Conservation (phyloP, 2,329 filamentous ascomycete genomes). For the Bretziella fagacearum region DNA sequence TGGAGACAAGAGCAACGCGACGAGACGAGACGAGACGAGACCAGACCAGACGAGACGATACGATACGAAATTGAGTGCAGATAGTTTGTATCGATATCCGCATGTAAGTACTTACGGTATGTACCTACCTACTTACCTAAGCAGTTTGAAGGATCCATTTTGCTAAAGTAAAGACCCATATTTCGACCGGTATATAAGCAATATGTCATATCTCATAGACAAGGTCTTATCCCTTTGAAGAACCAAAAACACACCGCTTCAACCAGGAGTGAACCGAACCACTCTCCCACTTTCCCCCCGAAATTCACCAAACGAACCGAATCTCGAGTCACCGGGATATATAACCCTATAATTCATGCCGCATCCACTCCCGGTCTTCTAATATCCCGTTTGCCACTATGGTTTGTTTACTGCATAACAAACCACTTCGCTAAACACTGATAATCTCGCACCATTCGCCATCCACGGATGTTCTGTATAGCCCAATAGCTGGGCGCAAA, state of each 20-base stretch:
- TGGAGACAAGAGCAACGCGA: background rate
- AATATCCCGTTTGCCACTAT: background rate
- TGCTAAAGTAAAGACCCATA: no score
- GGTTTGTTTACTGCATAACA: constrained; percentile 4
- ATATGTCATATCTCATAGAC: no score
- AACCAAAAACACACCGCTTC: background rate
- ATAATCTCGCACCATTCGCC: background rate
- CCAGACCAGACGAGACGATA: no score
- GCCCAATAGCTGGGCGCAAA: background rate
- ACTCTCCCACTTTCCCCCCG: background rate
- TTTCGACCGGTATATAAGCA: no score
- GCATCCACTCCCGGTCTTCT: background rate
- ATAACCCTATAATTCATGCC: background rate
- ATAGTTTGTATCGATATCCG: no score
- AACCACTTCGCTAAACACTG: constrained; percentile 2
- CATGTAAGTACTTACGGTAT: no score
- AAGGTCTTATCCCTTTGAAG: no score
- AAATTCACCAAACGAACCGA: background rate
- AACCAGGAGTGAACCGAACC: background rate
- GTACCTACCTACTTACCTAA: no score
- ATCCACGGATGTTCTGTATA: background rate
- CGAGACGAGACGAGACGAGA: background rate
- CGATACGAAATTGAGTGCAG: no score
- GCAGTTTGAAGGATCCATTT: no score
- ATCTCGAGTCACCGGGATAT: background rate